phyloP scores from a whole-genome alignment of 805 yeast species.

The Torulaspora gathmanii region DNA sequence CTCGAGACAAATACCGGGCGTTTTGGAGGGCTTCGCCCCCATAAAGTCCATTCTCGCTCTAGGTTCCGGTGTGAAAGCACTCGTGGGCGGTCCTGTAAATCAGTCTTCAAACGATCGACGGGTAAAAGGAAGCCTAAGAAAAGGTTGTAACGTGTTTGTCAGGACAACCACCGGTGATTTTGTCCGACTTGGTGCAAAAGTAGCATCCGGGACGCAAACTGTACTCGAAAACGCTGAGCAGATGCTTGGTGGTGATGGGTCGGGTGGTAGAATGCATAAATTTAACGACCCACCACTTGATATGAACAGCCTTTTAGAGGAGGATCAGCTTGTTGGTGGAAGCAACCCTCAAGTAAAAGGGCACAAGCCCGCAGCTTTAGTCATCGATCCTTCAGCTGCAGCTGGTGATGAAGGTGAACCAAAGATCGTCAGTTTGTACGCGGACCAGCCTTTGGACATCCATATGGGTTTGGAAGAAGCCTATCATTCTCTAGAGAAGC shows the following conservation, averaged over 20 bases:
- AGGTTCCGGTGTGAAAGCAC: slow-evolving; percentile 70
- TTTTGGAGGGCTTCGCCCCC: slow-evolving; percentile 80
- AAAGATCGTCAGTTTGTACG: slow-evolving; percentile 62
- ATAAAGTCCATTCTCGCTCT: slow-evolving; percentile 70
- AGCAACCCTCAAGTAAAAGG: slow-evolving; percentile 34
- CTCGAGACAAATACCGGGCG: slow-evolving; percentile 72
- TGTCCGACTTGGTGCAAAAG: slow-evolving; percentile 72
- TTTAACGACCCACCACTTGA: slow-evolving; percentile 14
- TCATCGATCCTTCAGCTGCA: slow-evolving; percentile 24
- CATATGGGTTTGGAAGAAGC: slow-evolving; percentile 75
- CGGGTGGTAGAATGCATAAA: slow-evolving; percentile 40
- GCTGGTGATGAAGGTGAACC: slow-evolving; percentile 22
- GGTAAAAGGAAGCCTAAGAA: slow-evolving; percentile 61
- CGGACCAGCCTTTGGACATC: slow-evolving; percentile 72
- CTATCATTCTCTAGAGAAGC: slow-evolving; percentile 63
- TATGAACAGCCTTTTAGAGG: slow-evolving; percentile 29
- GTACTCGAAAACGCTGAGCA: slow-evolving; percentile 76
- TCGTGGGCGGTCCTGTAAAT: slow-evolving; percentile 65
- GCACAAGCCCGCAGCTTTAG: slow-evolving; percentile 27
- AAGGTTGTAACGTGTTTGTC: slow-evolving; percentile 70
- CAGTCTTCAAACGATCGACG: slow-evolving; percentile 75
- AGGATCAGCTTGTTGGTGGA: slow-evolving; percentile 36
- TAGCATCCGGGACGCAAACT: slow-evolving; percentile 85
- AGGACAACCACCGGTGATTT: slow-evolving; percentile 76
- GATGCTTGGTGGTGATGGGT: slow-evolving; percentile 68